Evolutionary conservation across 1,284 basidiomycete species (phyloP).

Genomic region (Taiwanofungus camphoratus): DNA sequence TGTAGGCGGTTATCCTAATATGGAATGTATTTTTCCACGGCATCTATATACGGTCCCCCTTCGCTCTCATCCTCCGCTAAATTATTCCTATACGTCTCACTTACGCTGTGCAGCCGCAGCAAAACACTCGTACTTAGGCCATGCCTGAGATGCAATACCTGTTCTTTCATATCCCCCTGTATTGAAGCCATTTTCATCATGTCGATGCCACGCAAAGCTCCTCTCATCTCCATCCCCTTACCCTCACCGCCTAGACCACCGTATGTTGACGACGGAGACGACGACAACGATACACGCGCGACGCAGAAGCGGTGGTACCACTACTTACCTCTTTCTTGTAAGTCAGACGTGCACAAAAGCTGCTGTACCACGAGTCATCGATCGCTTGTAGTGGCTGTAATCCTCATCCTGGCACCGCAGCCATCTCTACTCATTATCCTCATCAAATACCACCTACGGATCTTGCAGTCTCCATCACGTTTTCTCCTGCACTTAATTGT

Average conservation of each 20-base stretch:
- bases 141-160: too few relatives aligned
- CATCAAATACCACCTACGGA: conserved; percentile 57
- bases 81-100: too few relatives aligned
- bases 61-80: too few relatives aligned
- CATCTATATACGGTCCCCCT: too few relatives aligned
- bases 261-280: conserved; percentile 9
- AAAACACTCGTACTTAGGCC: too few relatives aligned
- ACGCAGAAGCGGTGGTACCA: conserved; percentile 5
- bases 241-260: conserved; percentile 8
- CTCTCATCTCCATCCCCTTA: neutral
- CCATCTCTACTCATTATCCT: conserved; percentile 66
- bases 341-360: neutral
- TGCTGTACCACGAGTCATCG: neutral
- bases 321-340: conserved; percentile 8
- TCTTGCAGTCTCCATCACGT: conserved; percentile 38
- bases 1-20: too few relatives aligned
- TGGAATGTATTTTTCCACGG: too few relatives aligned
- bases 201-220: neutral
- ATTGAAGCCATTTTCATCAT: neutral
- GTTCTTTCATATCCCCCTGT: neutral
- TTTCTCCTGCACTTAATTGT: conserved; percentile 50
- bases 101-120: too few relatives aligned
- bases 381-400: conserved; percentile 40
- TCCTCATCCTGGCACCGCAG: conserved; percentile 62
- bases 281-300: neutral